These are phyloP conservation scores for Lumnitzera littorea DNA, from an alignment of 345 rosid genomes.

Conservation along the genomic window DNA sequence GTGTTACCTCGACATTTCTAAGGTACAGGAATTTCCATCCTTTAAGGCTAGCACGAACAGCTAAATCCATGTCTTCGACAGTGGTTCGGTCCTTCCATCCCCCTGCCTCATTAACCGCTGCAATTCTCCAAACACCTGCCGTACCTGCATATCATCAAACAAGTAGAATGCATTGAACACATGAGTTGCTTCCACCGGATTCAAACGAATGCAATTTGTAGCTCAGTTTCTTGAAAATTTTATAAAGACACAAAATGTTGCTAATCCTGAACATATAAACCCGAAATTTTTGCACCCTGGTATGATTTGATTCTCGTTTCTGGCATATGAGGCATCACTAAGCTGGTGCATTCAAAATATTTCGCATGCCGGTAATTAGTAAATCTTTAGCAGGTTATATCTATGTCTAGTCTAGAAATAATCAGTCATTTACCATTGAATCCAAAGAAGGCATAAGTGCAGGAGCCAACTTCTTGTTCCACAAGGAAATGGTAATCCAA, in stretches of 20 bases:
- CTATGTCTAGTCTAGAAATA: not conserved
- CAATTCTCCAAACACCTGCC: constrained; percentile 92
- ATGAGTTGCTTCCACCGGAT: no score
- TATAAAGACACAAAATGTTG: no score
- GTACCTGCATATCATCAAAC: constrained; percentile 41
- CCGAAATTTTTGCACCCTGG: not conserved
- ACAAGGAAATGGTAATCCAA: constrained; percentile 90
- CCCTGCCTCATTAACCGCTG: constrained; percentile 88
- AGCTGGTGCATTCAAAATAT: not conserved
- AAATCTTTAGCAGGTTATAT: not conserved
- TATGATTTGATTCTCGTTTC: not conserved
- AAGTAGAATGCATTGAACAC: no score
- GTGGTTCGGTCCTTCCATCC: constrained; percentile 99
- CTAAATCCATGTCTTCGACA: constrained; percentile 98
- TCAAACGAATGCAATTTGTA: no score
- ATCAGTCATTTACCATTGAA: constrained; percentile 56
- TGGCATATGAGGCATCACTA: not conserved
- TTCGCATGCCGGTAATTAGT: not conserved
- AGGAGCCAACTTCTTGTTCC: constrained; percentile 97
- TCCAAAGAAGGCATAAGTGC: constrained; percentile 89
- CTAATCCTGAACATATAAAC: not conserved
- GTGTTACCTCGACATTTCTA: constrained; percentile 50
- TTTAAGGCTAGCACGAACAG: constrained; percentile 92
- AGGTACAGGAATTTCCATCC: constrained; percentile 95
- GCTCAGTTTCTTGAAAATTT: no score